Percentiles rank a stretch among this genome's conserved stretches.
Conservation (phyloP, 192 early-diverging fungal species). For the Entrophospora sp. region DNA sequence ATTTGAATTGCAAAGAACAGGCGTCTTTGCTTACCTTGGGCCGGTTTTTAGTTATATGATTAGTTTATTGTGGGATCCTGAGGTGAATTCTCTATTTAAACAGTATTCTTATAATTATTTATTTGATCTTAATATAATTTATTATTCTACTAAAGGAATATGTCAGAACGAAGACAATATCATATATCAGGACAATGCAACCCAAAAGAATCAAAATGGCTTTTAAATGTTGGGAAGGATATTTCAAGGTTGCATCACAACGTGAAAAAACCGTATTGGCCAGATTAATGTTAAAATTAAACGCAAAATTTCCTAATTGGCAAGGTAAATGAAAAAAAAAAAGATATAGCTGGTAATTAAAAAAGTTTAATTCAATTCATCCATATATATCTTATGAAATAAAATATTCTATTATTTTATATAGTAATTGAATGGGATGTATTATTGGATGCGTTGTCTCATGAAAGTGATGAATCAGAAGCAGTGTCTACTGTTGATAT, state of each 20-base stretch:
- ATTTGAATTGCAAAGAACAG: conserved; percentile 28
- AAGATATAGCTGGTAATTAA: too few relatives aligned
- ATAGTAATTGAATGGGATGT: conserved; percentile 16
- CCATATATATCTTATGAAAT: too few relatives aligned
- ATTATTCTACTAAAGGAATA: conserved; percentile 28
- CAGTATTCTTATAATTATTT: neutral
- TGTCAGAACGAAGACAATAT: conserved; percentile 43
- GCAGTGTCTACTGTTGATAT: conserved; percentile 10
- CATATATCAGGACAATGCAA: conserved; percentile 38
- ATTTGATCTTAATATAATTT: neutral
- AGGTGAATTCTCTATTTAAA: conserved; percentile 19
- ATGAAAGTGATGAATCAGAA: conserved; percentile 12
- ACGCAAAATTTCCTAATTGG: conserved; percentile 48
- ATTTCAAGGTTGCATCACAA: conserved; percentile 34
- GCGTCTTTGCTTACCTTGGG: conserved; percentile 35
- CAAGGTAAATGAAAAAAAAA: too few relatives aligned
- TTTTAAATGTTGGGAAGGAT: conserved; percentile 48
- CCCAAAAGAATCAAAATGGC: conserved; percentile 38
- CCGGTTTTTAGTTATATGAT: conserved; percentile 48
- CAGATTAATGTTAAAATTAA: conserved; percentile 45
- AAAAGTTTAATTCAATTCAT: too few relatives aligned
- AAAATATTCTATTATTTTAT: neutral
- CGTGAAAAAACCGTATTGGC: conserved; percentile 29
- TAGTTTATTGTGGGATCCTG: conserved; percentile 46
- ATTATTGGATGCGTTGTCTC: conserved; percentile 8